Percentiles rank a stretch among this genome's conserved stretches.
Evolutionary conservation across 306 rosid genomes (phyloP).

Genomic region (Leucaena leucocephala): DNA sequence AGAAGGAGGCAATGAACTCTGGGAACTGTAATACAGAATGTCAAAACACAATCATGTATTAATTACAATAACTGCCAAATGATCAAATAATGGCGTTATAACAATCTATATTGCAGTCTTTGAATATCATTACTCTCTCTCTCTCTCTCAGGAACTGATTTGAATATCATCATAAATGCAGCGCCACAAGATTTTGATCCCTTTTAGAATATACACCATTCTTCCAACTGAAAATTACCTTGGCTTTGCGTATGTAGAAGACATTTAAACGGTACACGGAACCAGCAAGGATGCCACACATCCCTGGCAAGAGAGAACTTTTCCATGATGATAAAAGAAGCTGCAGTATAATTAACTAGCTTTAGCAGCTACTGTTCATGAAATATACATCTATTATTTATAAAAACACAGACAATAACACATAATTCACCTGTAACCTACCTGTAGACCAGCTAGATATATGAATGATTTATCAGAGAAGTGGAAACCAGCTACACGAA

Average conservation of each 20-base stretch:
- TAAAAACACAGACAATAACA: neutral
- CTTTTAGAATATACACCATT: slow-evolving; percentile 10
- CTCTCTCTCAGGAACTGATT: neutral
- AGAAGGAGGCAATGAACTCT: slow-evolving; percentile 63
- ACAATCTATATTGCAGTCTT: slow-evolving; percentile 15
- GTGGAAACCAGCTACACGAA: slow-evolving; percentile 70
- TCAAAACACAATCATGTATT: slow-evolving; percentile 35
- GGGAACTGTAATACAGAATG: slow-evolving; percentile 67
- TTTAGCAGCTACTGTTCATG: slow-evolving; percentile 33
- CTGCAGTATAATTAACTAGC: slow-evolving; percentile 52
- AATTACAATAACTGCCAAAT: slow-evolving; percentile 34
- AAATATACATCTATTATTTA: neutral
- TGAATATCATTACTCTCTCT: slow-evolving; percentile 1
- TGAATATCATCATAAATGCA: neutral
- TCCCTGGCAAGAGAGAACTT: slow-evolving; percentile 86
- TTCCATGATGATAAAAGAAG: slow-evolving; percentile 96
- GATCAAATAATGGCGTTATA: slow-evolving; percentile 32
- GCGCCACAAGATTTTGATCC: slow-evolving; percentile 15
- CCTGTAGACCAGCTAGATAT: slow-evolving; percentile 97
- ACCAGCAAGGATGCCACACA: slow-evolving; percentile 95
- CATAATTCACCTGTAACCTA: slow-evolving; percentile 37
- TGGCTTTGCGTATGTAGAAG: slow-evolving; percentile 83
- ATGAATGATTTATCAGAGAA: slow-evolving; percentile 96
- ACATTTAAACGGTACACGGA: slow-evolving; percentile 81
- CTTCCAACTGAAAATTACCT: slow-evolving; percentile 54